Evolutionary conservation across 1,284 basidiomycete species (phyloP).

Genomic region (Takashimella koratensis): DNA sequence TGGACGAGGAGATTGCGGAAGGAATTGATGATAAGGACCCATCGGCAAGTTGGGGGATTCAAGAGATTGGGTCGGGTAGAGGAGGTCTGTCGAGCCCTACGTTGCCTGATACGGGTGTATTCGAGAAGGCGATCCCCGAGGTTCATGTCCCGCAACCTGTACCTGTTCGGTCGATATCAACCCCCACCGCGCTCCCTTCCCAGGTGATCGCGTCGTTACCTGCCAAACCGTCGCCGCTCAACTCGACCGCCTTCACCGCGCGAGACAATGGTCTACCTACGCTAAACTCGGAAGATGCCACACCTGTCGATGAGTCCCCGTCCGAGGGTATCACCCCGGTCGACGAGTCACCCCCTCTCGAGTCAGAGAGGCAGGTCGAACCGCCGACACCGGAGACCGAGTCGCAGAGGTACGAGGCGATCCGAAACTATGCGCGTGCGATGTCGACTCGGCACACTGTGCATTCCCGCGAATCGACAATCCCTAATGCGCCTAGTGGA

Average conservation of each 20-base stretch:
- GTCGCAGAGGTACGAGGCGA: constrained; percentile 27
- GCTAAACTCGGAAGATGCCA: neutral
- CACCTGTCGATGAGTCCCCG: neutral
- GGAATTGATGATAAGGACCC: constrained; percentile 15
- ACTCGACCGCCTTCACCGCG: constrained; percentile 26
- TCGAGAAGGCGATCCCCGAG: neutral
- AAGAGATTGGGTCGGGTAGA: constrained; percentile 26
- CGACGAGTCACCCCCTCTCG: too few species aligned
- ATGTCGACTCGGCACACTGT: constrained; percentile 7
- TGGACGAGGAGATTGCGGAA: constrained; percentile 38
- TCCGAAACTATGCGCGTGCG: constrained; percentile 31
- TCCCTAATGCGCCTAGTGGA: neutral
- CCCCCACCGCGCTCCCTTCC: neutral
- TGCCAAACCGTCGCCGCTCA: constrained; percentile 31
- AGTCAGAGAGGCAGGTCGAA: too few species aligned
- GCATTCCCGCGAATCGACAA: neutral
- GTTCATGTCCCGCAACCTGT: neutral
- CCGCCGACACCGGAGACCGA: constrained; percentile 10
- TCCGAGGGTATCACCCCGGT: neutral
- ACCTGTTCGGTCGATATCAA: neutral
- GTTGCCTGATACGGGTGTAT: neutral
- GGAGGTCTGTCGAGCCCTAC: neutral
- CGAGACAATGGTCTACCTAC: neutral
- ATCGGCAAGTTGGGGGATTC: constrained; percentile 14
- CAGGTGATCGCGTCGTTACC: neutral